These are phyloP conservation scores for Nidularia sp. DNA, from an alignment of 768 basidiomycete genomes.

Conservation along the genomic window DNA sequence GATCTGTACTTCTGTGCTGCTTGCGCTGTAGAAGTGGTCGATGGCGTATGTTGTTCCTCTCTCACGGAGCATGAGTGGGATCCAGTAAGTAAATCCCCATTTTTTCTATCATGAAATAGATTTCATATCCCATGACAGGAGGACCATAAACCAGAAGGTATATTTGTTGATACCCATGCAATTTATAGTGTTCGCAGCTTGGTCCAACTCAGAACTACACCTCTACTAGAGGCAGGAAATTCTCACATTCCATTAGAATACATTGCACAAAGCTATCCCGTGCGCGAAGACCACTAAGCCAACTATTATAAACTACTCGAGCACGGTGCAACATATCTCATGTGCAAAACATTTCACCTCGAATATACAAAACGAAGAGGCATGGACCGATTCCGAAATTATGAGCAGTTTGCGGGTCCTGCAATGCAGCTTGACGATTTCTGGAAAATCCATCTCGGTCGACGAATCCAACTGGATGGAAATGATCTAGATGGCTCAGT, in stretches of 20 bases:
- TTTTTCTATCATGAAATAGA: not conserved
- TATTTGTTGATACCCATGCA: conserved; percentile 12
- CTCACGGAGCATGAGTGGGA: not conserved
- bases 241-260: not conserved
- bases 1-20: too few species aligned
- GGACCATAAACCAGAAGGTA: not conserved
- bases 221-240: conserved; percentile 13
- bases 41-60: not conserved
- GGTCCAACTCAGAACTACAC: conserved; percentile 24
- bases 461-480: conserved; percentile 27
- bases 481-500: conserved; percentile 28
- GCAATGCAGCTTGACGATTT: conserved; percentile 25
- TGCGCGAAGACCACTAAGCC: conserved; percentile 2
- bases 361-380: conserved; percentile 20
- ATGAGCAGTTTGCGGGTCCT: conserved; percentile 25
- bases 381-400: conserved; percentile 28
- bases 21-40: too few species aligned
- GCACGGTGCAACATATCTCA: conserved; percentile 28
- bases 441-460: conserved; percentile 37
- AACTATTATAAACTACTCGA: conserved; percentile 23
- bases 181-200: conserved; percentile 18
- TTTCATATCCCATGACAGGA: not conserved
- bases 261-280: too few species aligned
- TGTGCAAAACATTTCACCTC: conserved; percentile 32
- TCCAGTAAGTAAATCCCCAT: not conserved